Percentiles rank a stretch among this genome's conserved stretches.
Conservation (phyloP, 2,329 filamentous ascomycete species). For the Beauveria sp. region DNA sequence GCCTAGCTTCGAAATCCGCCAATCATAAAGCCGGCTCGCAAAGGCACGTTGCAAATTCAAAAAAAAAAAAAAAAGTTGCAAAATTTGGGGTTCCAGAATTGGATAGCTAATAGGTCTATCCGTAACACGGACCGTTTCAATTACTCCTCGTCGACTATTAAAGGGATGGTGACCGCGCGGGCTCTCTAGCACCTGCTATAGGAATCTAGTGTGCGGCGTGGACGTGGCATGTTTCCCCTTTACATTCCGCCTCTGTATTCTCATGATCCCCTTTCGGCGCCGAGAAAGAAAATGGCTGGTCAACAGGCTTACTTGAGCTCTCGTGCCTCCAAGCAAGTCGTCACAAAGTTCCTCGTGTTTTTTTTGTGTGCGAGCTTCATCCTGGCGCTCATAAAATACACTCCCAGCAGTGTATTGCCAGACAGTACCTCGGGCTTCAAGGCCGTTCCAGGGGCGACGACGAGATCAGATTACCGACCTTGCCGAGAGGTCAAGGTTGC, state of each 20-base stretch:
- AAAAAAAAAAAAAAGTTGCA: no score
- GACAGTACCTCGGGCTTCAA: neutral
- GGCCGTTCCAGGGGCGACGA: neutral
- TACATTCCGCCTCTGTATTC: conserved; percentile 39
- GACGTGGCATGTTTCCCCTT: neutral
- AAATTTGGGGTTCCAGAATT: no score
- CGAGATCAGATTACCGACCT: neutral
- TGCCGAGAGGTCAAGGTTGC: neutral
- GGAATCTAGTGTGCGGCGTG: neutral
- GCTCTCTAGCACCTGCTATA: neutral
- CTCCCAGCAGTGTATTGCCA: conserved; percentile 30
- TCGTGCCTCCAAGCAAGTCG: conserved; percentile 30
- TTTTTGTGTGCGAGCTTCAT: conserved; percentile 18
- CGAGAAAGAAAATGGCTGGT: conserved; percentile 18
- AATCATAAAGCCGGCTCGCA: no score
- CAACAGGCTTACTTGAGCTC: conserved; percentile 18
- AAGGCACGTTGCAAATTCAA: no score
- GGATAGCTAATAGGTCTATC: no score
- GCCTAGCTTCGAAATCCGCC: no score
- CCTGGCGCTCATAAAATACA: conserved; percentile 33
- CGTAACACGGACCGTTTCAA: neutral
- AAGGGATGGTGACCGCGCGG: neutral
- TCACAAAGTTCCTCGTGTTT: conserved; percentile 25
- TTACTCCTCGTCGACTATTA: neutral
- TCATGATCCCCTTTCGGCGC: conserved; percentile 40